Evolutionary conservation across 139 green algal genomes (phyloP).

Genomic region (Diplosphaera chodatii): DNA sequence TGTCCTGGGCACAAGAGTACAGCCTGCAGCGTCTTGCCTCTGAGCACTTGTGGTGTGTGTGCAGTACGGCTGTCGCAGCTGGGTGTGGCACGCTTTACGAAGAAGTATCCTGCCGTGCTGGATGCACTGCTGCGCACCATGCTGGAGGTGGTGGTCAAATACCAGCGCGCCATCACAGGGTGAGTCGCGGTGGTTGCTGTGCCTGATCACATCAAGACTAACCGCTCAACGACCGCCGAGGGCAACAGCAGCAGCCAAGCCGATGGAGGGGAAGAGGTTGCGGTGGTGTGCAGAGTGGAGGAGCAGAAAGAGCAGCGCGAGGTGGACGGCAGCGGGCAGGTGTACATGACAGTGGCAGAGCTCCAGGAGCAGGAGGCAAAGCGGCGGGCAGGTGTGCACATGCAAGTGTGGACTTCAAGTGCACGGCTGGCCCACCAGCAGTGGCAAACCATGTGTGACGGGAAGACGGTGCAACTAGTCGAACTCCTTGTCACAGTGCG

Average conservation of each 20-base stretch:
- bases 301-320: conserved; percentile 45
- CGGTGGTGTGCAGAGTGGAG: conserved; percentile 33
- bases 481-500: no score
- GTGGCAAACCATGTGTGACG: no score
- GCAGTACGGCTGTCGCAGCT: conserved; percentile 41
- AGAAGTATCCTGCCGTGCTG: conserved; percentile 70
- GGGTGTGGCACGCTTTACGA: conserved; percentile 56
- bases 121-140: conserved; percentile 58
- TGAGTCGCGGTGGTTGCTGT: no score
- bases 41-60: background rate
- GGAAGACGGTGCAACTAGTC: no score
- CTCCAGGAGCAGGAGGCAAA: conserved; percentile 46
- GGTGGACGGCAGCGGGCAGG: conserved; percentile 49
- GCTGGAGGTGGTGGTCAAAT: conserved; percentile 56
- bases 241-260: no score
- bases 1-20: no score
- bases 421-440: no score
- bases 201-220: no score
- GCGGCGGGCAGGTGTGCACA: conserved; percentile 27
- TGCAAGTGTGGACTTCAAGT: no score
- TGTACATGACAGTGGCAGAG: conserved; percentile 54
- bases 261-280: no score
- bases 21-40: no score
- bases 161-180: conserved; percentile 41
- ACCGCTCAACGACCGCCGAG: no score